A percentile compares a stretch with the other conserved stretches of the same genome.
phyloP scores from a whole-genome alignment of 139 green algal species.

The Chlorella vulgaris region DNA sequence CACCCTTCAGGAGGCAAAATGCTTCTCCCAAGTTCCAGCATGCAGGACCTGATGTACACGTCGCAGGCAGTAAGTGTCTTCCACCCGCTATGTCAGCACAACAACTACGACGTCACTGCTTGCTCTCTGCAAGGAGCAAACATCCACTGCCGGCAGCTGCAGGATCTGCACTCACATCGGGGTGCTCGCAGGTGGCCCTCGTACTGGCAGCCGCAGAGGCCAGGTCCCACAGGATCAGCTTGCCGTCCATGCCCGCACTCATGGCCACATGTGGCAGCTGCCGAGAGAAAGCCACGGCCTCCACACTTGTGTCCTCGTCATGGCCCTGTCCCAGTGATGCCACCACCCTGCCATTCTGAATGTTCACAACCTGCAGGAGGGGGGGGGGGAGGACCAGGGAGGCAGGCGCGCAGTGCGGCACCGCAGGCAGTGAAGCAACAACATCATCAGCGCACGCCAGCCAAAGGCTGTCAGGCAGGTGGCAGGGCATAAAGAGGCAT shows the following conservation, averaged over 20 bases:
- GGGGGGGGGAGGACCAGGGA: neutral
- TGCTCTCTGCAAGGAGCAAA: too few relatives aligned
- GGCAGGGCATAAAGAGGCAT: too few relatives aligned
- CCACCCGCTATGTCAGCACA: neutral
- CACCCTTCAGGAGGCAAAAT: too few relatives aligned
- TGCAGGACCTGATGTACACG: too few relatives aligned
- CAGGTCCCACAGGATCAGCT: conserved; percentile 80
- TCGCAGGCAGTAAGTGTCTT: neutral
- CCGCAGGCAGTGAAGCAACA: too few relatives aligned
- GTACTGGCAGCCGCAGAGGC: conserved; percentile 25
- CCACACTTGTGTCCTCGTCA: conserved; percentile 67
- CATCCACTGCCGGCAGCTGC: too few relatives aligned
- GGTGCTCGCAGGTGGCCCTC: conserved; percentile 68
- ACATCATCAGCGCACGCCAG: neutral
- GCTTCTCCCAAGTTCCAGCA: neutral
- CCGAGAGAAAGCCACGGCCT: conserved; percentile 68
- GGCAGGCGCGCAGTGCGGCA: too few relatives aligned
- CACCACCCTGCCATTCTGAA: conserved; percentile 27
- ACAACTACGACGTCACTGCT: too few relatives aligned
- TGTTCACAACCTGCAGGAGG: conserved; percentile 18
- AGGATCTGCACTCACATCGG: conserved; percentile 52
- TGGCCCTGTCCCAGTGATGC: conserved; percentile 59
- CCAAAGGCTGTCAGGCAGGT: neutral
- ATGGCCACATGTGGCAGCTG: conserved; percentile 59
- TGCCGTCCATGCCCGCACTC: conserved; percentile 75